A percentile compares a stretch with the other conserved stretches of the same genome.
Conservation (phyloP, 148 eudicot genomes). For the Vaccinium myrtillus region DNA sequence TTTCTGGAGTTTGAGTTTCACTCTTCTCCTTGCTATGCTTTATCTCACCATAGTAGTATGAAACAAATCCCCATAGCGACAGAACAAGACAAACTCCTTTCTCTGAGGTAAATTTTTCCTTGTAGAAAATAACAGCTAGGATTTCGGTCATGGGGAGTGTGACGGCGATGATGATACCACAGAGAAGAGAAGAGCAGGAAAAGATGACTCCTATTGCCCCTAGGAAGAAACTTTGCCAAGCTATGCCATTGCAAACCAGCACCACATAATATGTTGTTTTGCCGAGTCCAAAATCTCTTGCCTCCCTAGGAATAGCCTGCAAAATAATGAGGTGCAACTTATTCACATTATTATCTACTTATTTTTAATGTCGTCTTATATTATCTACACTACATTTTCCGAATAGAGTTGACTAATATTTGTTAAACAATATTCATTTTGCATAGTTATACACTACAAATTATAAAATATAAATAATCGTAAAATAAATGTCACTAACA, state of each 20-base stretch:
- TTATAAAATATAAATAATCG: too few relatives aligned
- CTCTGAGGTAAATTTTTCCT: not conserved
- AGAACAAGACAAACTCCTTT: not conserved
- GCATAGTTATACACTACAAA: too few relatives aligned
- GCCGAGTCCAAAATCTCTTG: constrained; percentile 36
- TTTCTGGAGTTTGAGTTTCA: not conserved
- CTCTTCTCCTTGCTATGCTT: not conserved
- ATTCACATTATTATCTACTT: not conserved
- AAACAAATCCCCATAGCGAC: not conserved
- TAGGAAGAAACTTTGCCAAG: constrained; percentile 49
- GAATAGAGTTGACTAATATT: too few relatives aligned
- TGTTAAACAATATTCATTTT: too few relatives aligned
- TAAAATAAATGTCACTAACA: too few relatives aligned
- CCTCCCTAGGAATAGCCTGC: constrained; percentile 41
- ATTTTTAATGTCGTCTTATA: not conserved
- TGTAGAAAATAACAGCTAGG: not conserved
- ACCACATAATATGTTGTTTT: constrained; percentile 30
- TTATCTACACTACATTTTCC: too few relatives aligned
- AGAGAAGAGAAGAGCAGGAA: constrained; percentile 44
- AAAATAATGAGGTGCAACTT: not conserved
- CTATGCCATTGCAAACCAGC: constrained; percentile 26
- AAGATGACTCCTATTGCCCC: constrained; percentile 49
- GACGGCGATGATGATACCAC: constrained; percentile 29
- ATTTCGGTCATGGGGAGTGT: not conserved
- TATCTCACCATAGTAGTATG: not conserved